phyloP scores from a whole-genome alignment of 2,329 filamentous ascomycete genomes.

The Cercospora canescens region DNA sequence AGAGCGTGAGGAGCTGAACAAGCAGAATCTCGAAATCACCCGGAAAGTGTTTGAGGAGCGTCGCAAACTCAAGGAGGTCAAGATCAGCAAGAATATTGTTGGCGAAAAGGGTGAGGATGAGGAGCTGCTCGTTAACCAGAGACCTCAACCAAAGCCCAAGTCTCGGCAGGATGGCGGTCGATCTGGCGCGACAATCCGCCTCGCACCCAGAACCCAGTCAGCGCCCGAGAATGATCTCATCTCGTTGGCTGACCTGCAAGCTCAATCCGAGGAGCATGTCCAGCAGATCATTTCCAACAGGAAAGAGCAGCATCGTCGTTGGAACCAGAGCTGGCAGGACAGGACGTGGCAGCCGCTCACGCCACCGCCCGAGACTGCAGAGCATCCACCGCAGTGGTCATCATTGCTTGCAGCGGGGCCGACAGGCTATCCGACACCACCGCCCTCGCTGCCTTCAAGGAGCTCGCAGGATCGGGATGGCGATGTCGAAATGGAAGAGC shows the following conservation, averaged over 20 bases:
- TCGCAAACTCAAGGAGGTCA: conserved; percentile 79
- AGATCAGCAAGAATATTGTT: conserved; percentile 77
- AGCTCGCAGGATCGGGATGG: conserved; percentile 39
- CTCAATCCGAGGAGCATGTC: conserved; percentile 80
- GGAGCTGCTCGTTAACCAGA: conserved; percentile 88
- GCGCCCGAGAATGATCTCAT: conserved; percentile 76
- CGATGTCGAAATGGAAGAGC: conserved; percentile 40
- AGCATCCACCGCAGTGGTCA: conserved; percentile 32
- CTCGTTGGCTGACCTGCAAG: conserved; percentile 71
- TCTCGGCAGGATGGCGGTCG: conserved; percentile 61
- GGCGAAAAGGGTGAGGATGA: conserved; percentile 90
- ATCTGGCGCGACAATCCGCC: conserved; percentile 52
- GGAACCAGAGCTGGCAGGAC: conserved; percentile 89
- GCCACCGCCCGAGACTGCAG: conserved; percentile 63
- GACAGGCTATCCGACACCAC: conserved; percentile 46
- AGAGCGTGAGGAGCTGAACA: conserved; percentile 76
- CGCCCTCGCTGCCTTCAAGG: conserved; percentile 47
- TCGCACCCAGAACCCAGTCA: conserved; percentile 56
- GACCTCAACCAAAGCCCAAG: conserved; percentile 55
- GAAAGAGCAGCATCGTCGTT: conserved; percentile 82
- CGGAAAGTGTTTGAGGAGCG: conserved; percentile 81
- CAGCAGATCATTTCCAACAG: conserved; percentile 81
- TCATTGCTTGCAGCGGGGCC: conserved; percentile 28
- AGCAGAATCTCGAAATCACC: conserved; percentile 73
- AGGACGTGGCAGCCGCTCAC: conserved; percentile 82